These are phyloP conservation scores for Parietaria judaica DNA, from an alignment of 306 rosid species.

Conservation along the genomic window DNA sequence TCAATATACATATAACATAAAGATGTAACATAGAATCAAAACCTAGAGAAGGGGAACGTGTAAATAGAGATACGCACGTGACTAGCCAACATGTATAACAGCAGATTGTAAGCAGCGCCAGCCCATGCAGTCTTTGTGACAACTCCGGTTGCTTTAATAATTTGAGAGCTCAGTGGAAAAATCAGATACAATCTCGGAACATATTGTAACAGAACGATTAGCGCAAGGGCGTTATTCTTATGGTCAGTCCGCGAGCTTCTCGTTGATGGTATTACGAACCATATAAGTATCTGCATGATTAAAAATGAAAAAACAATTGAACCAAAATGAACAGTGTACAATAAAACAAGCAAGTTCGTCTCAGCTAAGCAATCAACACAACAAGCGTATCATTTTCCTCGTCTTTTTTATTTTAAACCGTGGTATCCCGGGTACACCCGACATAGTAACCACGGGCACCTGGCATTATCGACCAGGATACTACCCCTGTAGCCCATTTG, in stretches of 20 bases:
- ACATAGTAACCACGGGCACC: too few relatives aligned
- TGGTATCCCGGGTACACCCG: too few relatives aligned
- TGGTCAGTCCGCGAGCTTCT: conserved; percentile 56
- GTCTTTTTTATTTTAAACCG: too few relatives aligned
- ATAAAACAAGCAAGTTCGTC: too few relatives aligned
- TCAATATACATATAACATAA: background rate
- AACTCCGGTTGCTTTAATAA: conserved; percentile 92
- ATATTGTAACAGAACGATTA: conserved; percentile 91
- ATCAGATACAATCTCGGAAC: conserved; percentile 91
- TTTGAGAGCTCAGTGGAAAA: conserved; percentile 78
- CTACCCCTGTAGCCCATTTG: too few relatives aligned
- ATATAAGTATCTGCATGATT: conserved; percentile 72
- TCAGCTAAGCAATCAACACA: too few relatives aligned
- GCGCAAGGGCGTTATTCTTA: conserved; percentile 89
- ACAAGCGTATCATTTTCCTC: too few relatives aligned
- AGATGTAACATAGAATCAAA: background rate
- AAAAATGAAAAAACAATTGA: conserved; percentile 6
- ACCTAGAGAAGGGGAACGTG: conserved; percentile 1
- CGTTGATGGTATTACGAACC: conserved; percentile 93
- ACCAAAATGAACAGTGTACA: too few relatives aligned
- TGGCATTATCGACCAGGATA: too few relatives aligned
- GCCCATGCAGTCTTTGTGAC: conserved; percentile 99
- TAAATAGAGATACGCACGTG: conserved; percentile 50
- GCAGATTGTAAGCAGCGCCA: conserved; percentile 94
- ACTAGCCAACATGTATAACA: conserved; percentile 94